These are phyloP conservation scores for Blepharisma stoltei DNA, from an alignment of 73 alveolate species.

Conservation along the genomic window DNA sequence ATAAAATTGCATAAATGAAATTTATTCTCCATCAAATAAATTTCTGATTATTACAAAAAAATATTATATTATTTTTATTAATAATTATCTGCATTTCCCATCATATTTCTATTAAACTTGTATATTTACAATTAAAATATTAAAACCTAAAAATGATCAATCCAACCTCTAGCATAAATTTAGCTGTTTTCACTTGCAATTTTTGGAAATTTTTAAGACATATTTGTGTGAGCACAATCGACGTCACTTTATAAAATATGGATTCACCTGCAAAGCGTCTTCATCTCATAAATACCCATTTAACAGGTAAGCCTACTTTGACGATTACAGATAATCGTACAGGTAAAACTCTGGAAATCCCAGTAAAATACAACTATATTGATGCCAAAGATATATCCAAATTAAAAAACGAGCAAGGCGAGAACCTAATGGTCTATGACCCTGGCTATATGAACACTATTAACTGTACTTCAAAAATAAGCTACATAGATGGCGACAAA, in stretches of 20 bases:
- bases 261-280: neutral
- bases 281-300: neutral
- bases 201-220: too few species aligned
- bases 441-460: slow-evolving; percentile 92
- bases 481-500: slow-evolving; percentile 88
- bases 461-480: slow-evolving; percentile 72
- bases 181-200: too few species aligned
- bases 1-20: too few species aligned
- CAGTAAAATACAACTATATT: slow-evolving; percentile 61
- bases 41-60: too few species aligned
- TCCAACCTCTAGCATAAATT: too few species aligned
- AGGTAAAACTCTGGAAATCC: slow-evolving; percentile 46
- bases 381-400: slow-evolving; percentile 66
- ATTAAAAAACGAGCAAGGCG: slow-evolving; percentile 65
- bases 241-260: neutral
- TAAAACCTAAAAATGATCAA: too few species aligned
- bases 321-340: slow-evolving; percentile 38
- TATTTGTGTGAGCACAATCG: too few species aligned
- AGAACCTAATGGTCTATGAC: slow-evolving; percentile 72
- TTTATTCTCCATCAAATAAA: too few species aligned
- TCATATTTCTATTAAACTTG: too few species aligned
- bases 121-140: too few species aligned
- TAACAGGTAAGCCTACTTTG: slow-evolving; percentile 28
- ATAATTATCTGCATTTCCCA: too few species aligned
- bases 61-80: too few species aligned